Conservation (phyloP, 371 early-diverging fungal genomes). For the Circinella umbellata region DNA sequence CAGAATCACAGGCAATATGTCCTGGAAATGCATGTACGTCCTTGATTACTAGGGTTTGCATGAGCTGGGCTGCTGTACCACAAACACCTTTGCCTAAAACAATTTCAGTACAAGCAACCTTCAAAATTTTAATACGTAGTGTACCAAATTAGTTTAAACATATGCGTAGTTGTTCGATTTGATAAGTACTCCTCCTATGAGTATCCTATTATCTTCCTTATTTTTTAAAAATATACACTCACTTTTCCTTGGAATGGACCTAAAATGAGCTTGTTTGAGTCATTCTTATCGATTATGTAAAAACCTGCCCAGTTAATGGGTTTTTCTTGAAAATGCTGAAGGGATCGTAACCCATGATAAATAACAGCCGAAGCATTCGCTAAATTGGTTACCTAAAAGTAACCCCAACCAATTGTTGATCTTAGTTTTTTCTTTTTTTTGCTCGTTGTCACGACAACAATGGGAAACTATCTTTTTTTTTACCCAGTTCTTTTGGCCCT, state of each 20-base stretch:
- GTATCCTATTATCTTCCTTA: no score
- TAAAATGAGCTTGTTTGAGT: conserved; percentile 59
- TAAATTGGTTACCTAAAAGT: conserved; percentile 68
- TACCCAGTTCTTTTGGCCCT: conserved; percentile 63
- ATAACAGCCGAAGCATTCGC: conserved; percentile 84
- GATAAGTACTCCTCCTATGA: no score
- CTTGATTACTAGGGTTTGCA: conserved; percentile 64
- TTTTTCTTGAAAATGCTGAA: conserved; percentile 63
- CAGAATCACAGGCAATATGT: conserved; percentile 93
- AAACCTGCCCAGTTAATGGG: conserved; percentile 95
- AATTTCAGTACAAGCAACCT: conserved; percentile 87
- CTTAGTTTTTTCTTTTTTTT: no score
- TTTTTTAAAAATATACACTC: no score
- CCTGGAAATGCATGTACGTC: conserved; percentile 88
- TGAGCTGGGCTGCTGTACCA: conserved; percentile 75
- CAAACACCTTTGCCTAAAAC: conserved; percentile 87
- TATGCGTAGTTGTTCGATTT: no score
- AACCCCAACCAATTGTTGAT: background rate
- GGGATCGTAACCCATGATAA: conserved; percentile 70
- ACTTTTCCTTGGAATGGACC: conserved; percentile 95
- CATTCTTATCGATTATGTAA: conserved; percentile 70
- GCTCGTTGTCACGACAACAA: no score
- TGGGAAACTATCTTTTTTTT: background rate
- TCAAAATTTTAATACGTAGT: background rate
- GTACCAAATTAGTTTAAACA: no score